Base-by-base conservation (phyloP, 73 alveolate species). In the Paramecium sonneborni region DNA sequence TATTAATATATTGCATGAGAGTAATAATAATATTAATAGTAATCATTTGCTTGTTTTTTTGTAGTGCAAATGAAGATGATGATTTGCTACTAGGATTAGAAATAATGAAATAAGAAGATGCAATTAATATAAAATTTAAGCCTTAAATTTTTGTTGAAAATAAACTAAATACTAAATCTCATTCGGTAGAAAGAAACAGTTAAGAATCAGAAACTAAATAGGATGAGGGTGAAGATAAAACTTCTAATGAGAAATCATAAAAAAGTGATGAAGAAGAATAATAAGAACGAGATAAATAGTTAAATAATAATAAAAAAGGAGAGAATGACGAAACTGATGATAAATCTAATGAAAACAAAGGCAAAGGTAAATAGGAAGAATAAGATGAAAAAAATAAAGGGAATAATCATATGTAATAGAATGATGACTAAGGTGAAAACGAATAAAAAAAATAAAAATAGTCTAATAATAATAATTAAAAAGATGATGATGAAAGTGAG, bases 261-360 rank as follows among this genome's bases (percentile, higher is more conserved):
- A 14, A 62, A 32, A 62, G 24, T 62, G 84, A 62, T 62, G 84
- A 32, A 32, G 84, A 62, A 62, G 90, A 79, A 43, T 24, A 79
- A 24, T 39, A 46, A 24, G 9, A 79, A 30, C 15, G 30, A 24
- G 74, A 79, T 39, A 24, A 44, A 43, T 8, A 79, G 23, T 9
- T 41, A 24, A 62, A 44, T 43, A 43, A 74, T 32, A 21, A 34
- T 35, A 5, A 37, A 35, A 32, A 74, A 23, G 58, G 46, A 4
- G 58, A 74, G 0, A 24, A 74, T 35, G 87, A 39, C 0, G 55
- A 38, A 18, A 15, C 5, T 5, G 30, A 74, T 74, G 87, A 74
- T 14, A 74, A 35, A 14, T 35, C 18, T 8, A 24, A 35, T 0
- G 57, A 38, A 74, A 43, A n/a, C 5, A 35, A 74, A 74, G 76